A percentile compares a stretch with the other conserved stretches of the same genome.
These are phyloP conservation scores for Acer campestre DNA, from an alignment of 345 rosid genomes.

Conservation along the genomic window DNA sequence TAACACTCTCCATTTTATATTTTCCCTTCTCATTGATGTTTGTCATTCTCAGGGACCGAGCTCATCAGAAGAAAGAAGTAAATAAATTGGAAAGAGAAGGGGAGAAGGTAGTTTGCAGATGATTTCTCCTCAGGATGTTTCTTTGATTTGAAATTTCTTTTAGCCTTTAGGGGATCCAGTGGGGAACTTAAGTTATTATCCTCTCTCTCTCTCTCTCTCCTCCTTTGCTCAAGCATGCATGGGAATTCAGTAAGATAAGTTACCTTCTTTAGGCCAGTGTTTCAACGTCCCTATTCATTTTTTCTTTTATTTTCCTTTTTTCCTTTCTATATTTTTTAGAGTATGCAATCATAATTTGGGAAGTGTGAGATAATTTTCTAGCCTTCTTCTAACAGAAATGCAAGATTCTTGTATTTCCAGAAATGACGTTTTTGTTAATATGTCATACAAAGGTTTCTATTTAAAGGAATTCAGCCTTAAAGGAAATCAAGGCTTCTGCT, in stretches of 20 bases:
- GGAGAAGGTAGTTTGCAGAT: constrained; percentile 57
- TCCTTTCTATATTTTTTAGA: background rate
- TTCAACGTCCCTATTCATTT: background rate
- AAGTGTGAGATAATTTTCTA: background rate
- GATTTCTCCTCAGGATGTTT: background rate
- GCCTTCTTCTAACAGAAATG: background rate
- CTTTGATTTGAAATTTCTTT: background rate
- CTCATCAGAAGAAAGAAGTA: constrained; percentile 46
- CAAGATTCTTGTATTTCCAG: background rate
- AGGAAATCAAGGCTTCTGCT: background rate
- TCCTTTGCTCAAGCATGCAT: background rate
- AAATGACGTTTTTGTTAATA: background rate
- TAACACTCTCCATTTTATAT: constrained; percentile 1
- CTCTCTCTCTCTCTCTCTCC: background rate
- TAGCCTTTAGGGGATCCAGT: background rate
- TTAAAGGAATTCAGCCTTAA: background rate
- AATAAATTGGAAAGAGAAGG: constrained; percentile 48
- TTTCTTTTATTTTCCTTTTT: background rate
- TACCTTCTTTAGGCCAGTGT: background rate
- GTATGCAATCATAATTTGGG: constrained; percentile 8
- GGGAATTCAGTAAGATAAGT: background rate
- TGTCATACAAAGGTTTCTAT: background rate
- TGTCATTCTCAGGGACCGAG: constrained; percentile 49
- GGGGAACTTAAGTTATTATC: background rate
- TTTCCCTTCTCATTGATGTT: constrained; percentile 11